Evolutionary conservation across 805 yeast species (phyloP).

Genomic region (Starmerella bombicola): DNA sequence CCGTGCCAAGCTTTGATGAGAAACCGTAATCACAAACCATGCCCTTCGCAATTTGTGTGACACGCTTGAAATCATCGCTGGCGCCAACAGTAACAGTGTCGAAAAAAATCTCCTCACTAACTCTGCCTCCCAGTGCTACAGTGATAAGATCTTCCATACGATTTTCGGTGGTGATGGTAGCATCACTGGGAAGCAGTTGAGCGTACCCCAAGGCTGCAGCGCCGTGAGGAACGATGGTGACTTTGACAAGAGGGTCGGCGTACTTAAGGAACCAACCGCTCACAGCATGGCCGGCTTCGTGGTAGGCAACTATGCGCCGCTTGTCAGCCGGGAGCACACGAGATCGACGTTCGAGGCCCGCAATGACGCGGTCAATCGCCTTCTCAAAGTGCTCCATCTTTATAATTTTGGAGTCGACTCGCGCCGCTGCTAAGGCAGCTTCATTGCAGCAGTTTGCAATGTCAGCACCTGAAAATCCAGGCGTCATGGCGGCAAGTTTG

Average conservation of each 20-base stretch:
- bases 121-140: conserved; percentile 91
- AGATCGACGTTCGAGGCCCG: conserved; percentile 82
- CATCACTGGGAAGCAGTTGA: conserved; percentile 84
- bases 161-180: conserved; percentile 60
- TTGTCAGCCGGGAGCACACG: conserved; percentile 68
- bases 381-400: conserved; percentile 67
- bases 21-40: conserved; percentile 85
- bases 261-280: conserved; percentile 83
- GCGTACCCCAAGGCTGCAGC: conserved; percentile 95
- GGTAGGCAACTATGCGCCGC: conserved; percentile 78
- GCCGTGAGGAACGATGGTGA: conserved; percentile 90
- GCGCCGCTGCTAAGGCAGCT: conserved; percentile 87
- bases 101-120: conserved; percentile 80
- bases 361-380: conserved; percentile 89
- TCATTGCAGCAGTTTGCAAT: conserved; percentile 91
- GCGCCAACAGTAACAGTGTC: conserved; percentile 85
- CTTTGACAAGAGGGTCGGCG: conserved; percentile 86
- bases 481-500: conserved; percentile 79
- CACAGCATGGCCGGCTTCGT: conserved; percentile 94
- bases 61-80: conserved; percentile 82
- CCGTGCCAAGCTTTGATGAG: conserved; percentile 68
- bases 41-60: conserved; percentile 74
- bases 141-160: conserved; percentile 76
- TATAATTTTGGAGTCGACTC: conserved; percentile 52
- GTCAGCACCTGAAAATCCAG: conserved; percentile 94